phyloP scores from a whole-genome alignment of 2,329 filamentous ascomycete genomes.

The Xylaria digitata region DNA sequence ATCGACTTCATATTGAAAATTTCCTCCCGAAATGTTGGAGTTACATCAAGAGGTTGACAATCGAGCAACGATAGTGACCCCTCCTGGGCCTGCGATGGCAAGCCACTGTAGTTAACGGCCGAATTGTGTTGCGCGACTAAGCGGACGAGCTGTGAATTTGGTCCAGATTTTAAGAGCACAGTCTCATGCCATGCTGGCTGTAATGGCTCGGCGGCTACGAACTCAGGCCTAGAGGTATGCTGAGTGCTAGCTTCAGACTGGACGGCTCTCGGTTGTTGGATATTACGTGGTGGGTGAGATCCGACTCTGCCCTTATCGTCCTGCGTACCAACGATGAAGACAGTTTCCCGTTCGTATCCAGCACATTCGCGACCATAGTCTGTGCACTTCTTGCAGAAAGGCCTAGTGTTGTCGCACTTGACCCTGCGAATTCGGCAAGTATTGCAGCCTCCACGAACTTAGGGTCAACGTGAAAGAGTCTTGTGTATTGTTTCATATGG shows the following conservation, averaged over 20 bases:
- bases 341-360: conserved; percentile 71
- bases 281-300: conserved; percentile 64
- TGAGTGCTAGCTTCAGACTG: conserved; percentile 42
- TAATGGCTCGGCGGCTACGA: conserved; percentile 56
- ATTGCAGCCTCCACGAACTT: conserved; percentile 59
- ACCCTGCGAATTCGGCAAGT: conserved; percentile 62
- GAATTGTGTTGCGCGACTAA: conserved; percentile 58
- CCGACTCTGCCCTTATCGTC: conserved; percentile 66
- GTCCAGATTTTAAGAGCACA: conserved; percentile 55
- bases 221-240: conserved; percentile 41
- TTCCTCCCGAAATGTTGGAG: conserved; percentile 50
- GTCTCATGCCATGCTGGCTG: conserved; percentile 64
- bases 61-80: conserved; percentile 54
- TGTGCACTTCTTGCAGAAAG: conserved; percentile 70
- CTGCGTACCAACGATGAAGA: conserved; percentile 72
- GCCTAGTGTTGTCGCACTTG: conserved; percentile 69
- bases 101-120: conserved; percentile 46
- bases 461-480: conserved; percentile 16
- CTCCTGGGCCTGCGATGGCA: conserved; percentile 40
- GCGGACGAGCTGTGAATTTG: conserved; percentile 54
- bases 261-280: conserved; percentile 54
- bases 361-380: conserved; percentile 67
- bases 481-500: conserved; percentile 1
- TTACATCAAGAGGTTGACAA: conserved; percentile 55
- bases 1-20: conserved; percentile 58